A percentile compares a stretch with the other conserved stretches of the same genome.
These are phyloP conservation scores for Toxoplasma gondii DNA, from an alignment of 169 alveolate species.

Conservation along the genomic window DNA sequence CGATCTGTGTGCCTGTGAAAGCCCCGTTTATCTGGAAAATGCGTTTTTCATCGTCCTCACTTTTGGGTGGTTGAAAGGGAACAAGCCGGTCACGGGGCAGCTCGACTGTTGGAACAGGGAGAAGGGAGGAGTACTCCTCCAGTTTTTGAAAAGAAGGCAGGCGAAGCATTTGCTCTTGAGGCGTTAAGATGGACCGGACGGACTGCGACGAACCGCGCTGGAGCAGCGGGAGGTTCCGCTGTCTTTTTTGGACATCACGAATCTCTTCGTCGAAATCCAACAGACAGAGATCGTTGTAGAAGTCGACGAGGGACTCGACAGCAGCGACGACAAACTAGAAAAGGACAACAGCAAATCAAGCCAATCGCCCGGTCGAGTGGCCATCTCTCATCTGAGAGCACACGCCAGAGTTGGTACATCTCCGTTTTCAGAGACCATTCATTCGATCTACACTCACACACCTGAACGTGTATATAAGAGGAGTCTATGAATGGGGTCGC, in stretches of 20 bases:
- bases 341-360: background rate
- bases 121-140: background rate
- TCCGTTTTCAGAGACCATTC: too few relatives aligned
- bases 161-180: constrained; percentile 16
- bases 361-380: background rate
- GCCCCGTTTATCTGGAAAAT: too few relatives aligned
- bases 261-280: background rate
- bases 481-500: too few relatives aligned
- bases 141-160: constrained; percentile 10
- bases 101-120: constrained; percentile 15
- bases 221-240: background rate
- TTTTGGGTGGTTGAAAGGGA: background rate
- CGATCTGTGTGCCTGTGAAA: too few relatives aligned
- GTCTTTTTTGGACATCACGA: background rate
- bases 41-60: background rate
- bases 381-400: background rate
- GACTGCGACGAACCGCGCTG: background rate
- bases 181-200: background rate
- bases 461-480: too few relatives aligned
- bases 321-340: background rate
- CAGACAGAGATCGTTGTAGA: constrained; percentile 12
- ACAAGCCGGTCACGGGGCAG: background rate
- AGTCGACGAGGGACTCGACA: background rate
- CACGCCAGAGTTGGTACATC: too few relatives aligned
- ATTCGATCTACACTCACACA: too few relatives aligned